These are phyloP conservation scores for Chrysoporthe cubensis DNA, from an alignment of 2,329 filamentous ascomycete genomes.

Conservation along the genomic window DNA sequence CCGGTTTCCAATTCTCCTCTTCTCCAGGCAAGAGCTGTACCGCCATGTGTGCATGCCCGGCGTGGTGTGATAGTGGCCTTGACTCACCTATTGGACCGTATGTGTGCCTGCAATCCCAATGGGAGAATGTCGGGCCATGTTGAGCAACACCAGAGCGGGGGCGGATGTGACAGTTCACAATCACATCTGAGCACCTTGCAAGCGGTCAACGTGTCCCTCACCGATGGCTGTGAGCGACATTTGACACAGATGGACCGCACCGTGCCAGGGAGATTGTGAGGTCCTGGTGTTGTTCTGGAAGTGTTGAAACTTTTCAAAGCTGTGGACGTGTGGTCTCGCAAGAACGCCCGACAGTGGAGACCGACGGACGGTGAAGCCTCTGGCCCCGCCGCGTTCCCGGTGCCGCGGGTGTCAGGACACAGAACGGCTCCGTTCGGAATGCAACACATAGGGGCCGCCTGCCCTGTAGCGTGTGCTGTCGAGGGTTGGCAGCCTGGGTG, in stretches of 20 bases:
- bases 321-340: neutral
- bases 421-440: conserved; percentile 16
- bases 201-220: conserved; percentile 19
- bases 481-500: conserved; percentile 3
- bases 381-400: conserved; percentile 8
- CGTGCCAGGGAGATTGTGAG: conserved; percentile 2
- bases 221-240: conserved; percentile 5
- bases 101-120: neutral
- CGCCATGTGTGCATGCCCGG: conserved; percentile 15
- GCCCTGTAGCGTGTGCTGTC: conserved; percentile 9
- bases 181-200: conserved; percentile 8
- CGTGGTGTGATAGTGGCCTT: conserved; percentile 17
- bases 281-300: neutral
- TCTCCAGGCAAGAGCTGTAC: neutral
- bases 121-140: neutral
- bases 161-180: conserved; percentile 26
- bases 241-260: conserved; percentile 16
- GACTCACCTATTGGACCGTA: neutral
- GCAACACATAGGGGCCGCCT: conserved; percentile 8
- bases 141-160: conserved; percentile 18
- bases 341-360: neutral
- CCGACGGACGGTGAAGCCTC: conserved; percentile 12
- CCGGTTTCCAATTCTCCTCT: neutral
- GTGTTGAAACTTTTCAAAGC: neutral
- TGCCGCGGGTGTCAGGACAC: conserved; percentile 13